phyloP scores from a whole-genome alignment of 208 protist genomes.

The Crithidia fasciculata region DNA sequence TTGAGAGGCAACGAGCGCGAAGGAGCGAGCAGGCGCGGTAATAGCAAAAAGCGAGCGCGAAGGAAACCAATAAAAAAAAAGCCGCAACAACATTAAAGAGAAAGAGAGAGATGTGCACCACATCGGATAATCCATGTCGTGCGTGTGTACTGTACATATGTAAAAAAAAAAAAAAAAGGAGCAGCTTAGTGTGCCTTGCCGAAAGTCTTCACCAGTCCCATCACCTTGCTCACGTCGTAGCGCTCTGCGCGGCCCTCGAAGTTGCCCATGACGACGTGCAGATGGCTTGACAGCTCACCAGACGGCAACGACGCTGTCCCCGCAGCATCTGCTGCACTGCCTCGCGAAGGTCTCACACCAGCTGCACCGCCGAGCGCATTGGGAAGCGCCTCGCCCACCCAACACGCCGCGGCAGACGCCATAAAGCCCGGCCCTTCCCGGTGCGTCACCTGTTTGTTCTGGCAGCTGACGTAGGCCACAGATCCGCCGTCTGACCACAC shows the following conservation, averaged over 20 bases:
- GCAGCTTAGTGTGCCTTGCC: conserved; percentile 8
- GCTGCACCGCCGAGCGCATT: neutral
- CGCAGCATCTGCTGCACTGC: neutral
- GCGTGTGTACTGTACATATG: no score
- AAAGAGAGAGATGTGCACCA: no score
- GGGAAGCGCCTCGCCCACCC: conserved; percentile 8
- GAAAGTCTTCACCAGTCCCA: conserved; percentile 20
- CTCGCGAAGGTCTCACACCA: neutral
- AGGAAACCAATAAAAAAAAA: no score
- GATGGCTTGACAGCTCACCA: conserved; percentile 5
- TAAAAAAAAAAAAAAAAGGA: neutral
- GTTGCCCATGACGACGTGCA: conserved; percentile 41
- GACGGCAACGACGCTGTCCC: neutral
- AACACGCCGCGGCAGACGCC: conserved; percentile 23
- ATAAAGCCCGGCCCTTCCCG: conserved; percentile 38
- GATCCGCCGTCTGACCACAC: conserved; percentile 41
- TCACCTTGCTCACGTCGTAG: conserved; percentile 38
- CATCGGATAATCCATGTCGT: no score
- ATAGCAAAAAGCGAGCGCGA: no score
- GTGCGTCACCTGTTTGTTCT: conserved; percentile 7
- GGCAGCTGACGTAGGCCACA: conserved; percentile 32
- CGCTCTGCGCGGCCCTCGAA: conserved; percentile 50
- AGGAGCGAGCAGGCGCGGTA: no score
- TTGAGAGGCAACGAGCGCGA: no score
- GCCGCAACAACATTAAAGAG: no score